Base-by-base conservation (phyloP, 1,139 yeast species). In the Suhomyces guaymorum region DNA sequence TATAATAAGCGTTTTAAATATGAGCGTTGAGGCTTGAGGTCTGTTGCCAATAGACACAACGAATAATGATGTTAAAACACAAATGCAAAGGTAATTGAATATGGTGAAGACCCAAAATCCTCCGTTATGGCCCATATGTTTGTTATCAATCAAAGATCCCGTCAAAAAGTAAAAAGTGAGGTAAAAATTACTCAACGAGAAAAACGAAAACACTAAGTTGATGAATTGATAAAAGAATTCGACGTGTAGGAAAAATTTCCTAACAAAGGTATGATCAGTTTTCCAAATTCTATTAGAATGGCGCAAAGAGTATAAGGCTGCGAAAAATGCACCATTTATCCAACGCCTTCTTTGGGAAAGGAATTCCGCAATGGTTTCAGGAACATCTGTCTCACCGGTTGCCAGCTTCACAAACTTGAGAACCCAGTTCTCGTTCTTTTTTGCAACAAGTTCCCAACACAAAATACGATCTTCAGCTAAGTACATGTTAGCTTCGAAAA, bases 251-350 rank as follows among this genome's bases (percentile, higher is more conserved):
- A 84, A 81, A 44, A 86, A 57, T 57, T 90, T 89, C 56, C 98
- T 75, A 7, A 78, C 57, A 14, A 66, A 48, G 2, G 95, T 82
- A 59, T 92, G 98, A 49, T 81, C 92, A 0, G 98, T 90, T 33
- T 66, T 56, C 95, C 96, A 90, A 31, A 92, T 80, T 52, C 82
- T 86, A 40, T 71, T 71, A 56, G 82, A 83, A 55, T 89, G 89
- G 15, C 85, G 59, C 54, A 86, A 87, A 0, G 97, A 82, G 55
- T 84, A 92, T 39, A 92, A 66, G 1, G 97, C 97, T 2, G 98
- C 97, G 64, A 92, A 92, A 54, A 90, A 80, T 0, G 98, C 96
- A 65, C 98, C 98, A 59, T 92, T 92, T 37, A 92, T 78, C 98
- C 98, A 92, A 66, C 98, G 80, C 66, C 98, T 79, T 67, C 98